These are phyloP conservation scores for Dryadomyces quercus-mongolicae DNA, from an alignment of 2,329 filamentous ascomycete genomes.

Conservation along the genomic window DNA sequence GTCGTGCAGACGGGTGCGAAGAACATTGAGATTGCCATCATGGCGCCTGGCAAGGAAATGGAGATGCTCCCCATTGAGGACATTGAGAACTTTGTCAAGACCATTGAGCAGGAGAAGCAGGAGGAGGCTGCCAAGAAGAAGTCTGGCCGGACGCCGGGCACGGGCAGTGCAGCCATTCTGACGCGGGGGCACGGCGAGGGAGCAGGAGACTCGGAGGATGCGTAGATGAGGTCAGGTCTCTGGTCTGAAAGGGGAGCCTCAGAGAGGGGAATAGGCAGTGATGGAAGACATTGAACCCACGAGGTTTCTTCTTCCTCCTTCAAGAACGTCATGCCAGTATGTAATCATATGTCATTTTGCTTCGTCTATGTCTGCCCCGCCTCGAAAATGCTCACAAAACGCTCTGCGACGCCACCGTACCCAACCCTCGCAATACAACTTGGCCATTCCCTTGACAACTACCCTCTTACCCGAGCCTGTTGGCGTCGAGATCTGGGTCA, in stretches of 20 bases:
- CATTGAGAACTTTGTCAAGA: conserved; percentile 96
- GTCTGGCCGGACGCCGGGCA: conserved; percentile 61
- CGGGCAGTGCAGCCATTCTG: conserved; percentile 59
- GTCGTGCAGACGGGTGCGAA: conserved; percentile 98
- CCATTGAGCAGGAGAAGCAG: conserved; percentile 98
- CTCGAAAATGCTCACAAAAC: neutral
- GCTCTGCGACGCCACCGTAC: neutral
- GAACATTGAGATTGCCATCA: conserved; percentile 98
- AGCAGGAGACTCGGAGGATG: conserved; percentile 1
- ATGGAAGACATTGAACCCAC: neutral
- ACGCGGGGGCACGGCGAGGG: conserved; percentile 40
- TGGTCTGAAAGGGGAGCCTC: too few species aligned
- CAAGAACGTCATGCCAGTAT: neutral
- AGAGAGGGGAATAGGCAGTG: neutral
- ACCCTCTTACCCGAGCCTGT: conserved; percentile 55
- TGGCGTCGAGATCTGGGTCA: conserved; percentile 60
- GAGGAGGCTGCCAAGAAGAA: conserved; percentile 98
- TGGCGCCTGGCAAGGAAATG: conserved; percentile 82
- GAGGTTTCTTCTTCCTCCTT: neutral
- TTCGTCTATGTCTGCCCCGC: neutral
- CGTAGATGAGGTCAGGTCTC: neutral
- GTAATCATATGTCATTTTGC: conserved; percentile 1
- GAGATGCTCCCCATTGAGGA: conserved; percentile 93
- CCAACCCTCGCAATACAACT: neutral
- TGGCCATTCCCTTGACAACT: conserved; percentile 1